phyloP scores from a whole-genome alignment of 2,329 filamentous ascomycete genomes.

The Talaromyces atroroseus region DNA sequence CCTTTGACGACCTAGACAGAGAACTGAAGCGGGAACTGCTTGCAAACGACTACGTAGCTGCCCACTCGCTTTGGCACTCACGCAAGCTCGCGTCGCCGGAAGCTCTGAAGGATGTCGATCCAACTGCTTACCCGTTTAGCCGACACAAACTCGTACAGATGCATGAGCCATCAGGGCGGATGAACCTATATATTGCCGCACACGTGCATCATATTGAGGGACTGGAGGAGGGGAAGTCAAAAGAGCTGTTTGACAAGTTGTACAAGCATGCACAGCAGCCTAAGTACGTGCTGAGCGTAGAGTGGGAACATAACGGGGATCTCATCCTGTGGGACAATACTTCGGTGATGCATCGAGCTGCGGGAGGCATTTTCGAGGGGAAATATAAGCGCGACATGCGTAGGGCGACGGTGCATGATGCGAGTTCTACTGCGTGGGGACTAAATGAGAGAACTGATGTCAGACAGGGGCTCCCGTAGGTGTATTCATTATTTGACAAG shows the following conservation, averaged over 20 bases:
- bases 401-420: conserved; percentile 52
- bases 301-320: conserved; percentile 48
- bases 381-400: conserved; percentile 50
- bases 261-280: conserved; percentile 43
- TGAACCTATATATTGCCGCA: conserved; percentile 50
- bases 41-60: conserved; percentile 42
- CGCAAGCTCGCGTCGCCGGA: conserved; percentile 48
- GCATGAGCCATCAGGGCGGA: conserved; percentile 47
- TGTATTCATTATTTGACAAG: too few species aligned
- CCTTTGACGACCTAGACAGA: conserved; percentile 43
- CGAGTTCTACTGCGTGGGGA: conserved; percentile 38
- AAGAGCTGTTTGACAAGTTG: conserved; percentile 29
- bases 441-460: conserved; percentile 26
- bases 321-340: conserved; percentile 59
- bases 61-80: conserved; percentile 48
- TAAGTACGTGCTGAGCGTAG: conserved; percentile 43
- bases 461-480: too few species aligned
- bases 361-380: conserved; percentile 44
- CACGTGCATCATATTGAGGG: conserved; percentile 51
- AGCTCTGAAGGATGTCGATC: conserved; percentile 44
- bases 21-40: conserved; percentile 32
- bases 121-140: conserved; percentile 31
- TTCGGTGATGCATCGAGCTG: conserved; percentile 50
- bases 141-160: conserved; percentile 47
- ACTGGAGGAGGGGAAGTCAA: conserved; percentile 29